These are phyloP conservation scores for Suillus tomentosus DNA, from an alignment of 768 basidiomycete genomes.

Conservation along the genomic window DNA sequence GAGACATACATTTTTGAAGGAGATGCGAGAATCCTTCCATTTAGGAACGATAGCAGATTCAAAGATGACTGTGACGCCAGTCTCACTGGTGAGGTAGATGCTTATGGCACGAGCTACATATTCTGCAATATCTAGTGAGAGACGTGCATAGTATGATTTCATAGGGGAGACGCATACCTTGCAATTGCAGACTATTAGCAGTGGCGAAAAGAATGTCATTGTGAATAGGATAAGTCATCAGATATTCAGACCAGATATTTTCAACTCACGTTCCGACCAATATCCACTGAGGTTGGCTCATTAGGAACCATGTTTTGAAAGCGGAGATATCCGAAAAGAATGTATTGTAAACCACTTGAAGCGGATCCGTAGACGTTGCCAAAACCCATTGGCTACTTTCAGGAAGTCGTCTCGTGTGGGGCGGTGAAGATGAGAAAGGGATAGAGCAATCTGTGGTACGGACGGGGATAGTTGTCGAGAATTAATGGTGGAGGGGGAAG, in stretches of 20 bases:
- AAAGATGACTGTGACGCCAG: constrained; percentile 92
- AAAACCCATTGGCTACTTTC: constrained; percentile 76
- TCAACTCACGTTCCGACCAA: constrained; percentile 67
- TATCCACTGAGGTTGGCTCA: constrained; percentile 94
- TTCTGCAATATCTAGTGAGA: constrained; percentile 43
- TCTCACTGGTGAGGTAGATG: constrained; percentile 90
- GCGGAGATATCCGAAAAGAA: constrained; percentile 97
- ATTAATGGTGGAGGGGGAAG: constrained; percentile 34
- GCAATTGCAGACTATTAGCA: constrained; percentile 82
- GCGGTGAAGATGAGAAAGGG: constrained; percentile 73
- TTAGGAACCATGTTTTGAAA: constrained; percentile 92
- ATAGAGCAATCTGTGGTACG: constrained; percentile 79
- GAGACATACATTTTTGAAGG: constrained; percentile 97
- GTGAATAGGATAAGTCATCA: constrained; percentile 38
- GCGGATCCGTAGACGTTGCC: constrained; percentile 85
- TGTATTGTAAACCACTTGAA: constrained; percentile 98
- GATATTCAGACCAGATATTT: neutral
- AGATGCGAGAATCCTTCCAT: constrained; percentile 94
- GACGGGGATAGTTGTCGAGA: constrained; percentile 74
- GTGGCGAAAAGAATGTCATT: constrained; percentile 95
- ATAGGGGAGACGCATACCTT: constrained; percentile 51
- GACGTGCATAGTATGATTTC: neutral
- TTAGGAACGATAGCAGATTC: constrained; percentile 96
- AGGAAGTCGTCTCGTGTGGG: constrained; percentile 92
- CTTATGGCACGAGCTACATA: constrained; percentile 87